A percentile compares a stretch with the other conserved stretches of the same genome.
Conservation (phyloP, 495 filamentous ascomycete species). For the Tuber calosporum region DNA sequence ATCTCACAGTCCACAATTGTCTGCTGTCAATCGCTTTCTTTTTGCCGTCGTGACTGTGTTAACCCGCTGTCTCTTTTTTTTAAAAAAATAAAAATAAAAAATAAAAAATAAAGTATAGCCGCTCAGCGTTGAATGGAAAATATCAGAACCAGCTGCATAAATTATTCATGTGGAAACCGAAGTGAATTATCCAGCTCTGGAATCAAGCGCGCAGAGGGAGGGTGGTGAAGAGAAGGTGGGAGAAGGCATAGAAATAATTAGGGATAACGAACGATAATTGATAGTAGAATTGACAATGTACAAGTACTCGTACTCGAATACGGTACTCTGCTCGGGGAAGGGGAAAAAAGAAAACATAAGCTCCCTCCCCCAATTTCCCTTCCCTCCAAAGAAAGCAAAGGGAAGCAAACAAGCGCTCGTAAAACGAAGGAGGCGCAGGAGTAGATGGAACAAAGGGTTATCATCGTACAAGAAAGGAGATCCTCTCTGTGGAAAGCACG, state of each 20-base stretch:
- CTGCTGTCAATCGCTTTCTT: not conserved
- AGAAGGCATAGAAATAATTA: not conserved
- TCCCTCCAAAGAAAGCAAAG: not conserved
- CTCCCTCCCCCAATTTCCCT: not conserved
- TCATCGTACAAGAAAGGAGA: not conserved
- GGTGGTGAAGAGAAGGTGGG: not conserved
- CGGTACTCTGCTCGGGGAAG: not conserved
- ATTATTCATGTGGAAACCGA: not conserved
- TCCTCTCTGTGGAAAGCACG: not conserved
- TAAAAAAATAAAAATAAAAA: conserved; percentile 4
- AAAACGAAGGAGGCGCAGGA: conserved; percentile 1
- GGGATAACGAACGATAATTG: not conserved
- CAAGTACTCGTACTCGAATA: no score
- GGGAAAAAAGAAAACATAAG: not conserved
- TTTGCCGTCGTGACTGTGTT: not conserved
- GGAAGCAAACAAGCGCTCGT: not conserved
- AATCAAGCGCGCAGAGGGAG: not conserved
- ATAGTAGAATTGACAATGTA: not conserved
- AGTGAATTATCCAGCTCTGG: not conserved
- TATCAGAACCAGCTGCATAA: conserved; percentile 4
- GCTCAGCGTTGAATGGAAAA: conserved; percentile 20
- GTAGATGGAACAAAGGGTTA: not conserved
- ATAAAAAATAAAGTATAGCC: conserved; percentile 13
- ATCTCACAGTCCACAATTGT: not conserved
- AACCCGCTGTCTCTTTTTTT: not conserved